A percentile compares a stretch with the other conserved stretches of the same genome.
Conservation (phyloP, 2,329 filamentous ascomycete genomes). For the Scolecobasidium constrictum region DNA sequence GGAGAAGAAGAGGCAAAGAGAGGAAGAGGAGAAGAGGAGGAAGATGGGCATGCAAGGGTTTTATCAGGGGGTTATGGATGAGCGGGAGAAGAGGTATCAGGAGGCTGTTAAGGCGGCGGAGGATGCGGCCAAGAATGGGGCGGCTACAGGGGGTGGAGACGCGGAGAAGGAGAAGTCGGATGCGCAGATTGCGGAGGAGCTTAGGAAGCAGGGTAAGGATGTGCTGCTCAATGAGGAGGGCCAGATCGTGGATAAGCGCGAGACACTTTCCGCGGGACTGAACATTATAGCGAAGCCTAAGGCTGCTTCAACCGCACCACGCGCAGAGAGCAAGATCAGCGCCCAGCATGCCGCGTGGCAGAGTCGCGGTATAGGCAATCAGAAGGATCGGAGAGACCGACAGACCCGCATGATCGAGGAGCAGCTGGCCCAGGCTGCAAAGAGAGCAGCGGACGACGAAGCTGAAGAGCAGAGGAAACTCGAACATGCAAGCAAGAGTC, state of each 20-base stretch:
- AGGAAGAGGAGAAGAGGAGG: constrained; percentile 53
- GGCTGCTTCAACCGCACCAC: constrained; percentile 21
- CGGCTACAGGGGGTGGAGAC: constrained; percentile 24
- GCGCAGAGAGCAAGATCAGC: constrained; percentile 13
- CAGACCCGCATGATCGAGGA: constrained; percentile 71
- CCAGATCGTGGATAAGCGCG: constrained; percentile 73
- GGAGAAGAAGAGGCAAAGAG: constrained; percentile 55
- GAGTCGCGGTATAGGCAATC: constrained; percentile 23
- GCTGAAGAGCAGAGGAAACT: constrained; percentile 54
- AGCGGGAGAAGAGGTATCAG: constrained; percentile 58
- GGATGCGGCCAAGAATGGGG: constrained; percentile 23
- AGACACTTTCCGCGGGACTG: constrained; percentile 63
- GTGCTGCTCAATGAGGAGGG: constrained; percentile 73
- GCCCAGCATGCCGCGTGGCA: constrained; percentile 12
- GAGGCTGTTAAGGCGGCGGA: constrained; percentile 54
- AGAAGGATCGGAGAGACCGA: constrained; percentile 55
- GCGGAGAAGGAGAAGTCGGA: constrained; percentile 43
- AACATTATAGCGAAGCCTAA: constrained; percentile 60
- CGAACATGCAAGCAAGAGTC: constrained; percentile 59
- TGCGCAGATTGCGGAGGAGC: constrained; percentile 54
- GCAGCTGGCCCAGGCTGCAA: constrained; percentile 62
- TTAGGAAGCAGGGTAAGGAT: constrained; percentile 51
- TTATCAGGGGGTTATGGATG: constrained; percentile 62
- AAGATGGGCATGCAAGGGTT: constrained; percentile 67
- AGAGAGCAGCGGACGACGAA: constrained; percentile 58